Conservation (phyloP, 2,329 filamentous ascomycete species). For the Hypocreales sp. region DNA sequence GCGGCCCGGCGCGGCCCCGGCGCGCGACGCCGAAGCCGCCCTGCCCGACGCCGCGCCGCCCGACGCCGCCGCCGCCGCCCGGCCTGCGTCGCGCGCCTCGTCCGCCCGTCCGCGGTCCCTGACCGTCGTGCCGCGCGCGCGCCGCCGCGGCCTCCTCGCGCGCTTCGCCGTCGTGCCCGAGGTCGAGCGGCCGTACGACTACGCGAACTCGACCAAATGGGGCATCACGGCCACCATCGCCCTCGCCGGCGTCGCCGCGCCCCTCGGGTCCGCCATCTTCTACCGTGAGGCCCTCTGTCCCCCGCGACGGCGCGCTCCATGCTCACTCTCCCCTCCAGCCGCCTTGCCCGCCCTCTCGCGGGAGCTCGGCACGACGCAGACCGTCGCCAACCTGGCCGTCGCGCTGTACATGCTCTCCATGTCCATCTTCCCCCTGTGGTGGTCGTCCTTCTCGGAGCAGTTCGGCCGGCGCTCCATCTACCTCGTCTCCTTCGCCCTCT, state of each 20-base stretch:
- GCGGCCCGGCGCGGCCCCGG: too few species aligned
- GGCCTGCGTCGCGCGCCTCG: conserved; percentile 18
- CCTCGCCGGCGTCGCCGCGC: conserved; percentile 59
- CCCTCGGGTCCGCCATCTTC: conserved; percentile 73
- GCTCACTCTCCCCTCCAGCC: conserved; percentile 27
- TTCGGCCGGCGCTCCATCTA: conserved; percentile 67
- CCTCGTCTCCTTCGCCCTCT: conserved; percentile 56
- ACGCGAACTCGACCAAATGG: conserved; percentile 67
- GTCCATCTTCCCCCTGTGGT: conserved; percentile 78
- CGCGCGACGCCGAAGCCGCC: not conserved
- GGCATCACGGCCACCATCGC: conserved; percentile 65
- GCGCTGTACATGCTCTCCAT: conserved; percentile 72
- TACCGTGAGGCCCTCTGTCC: conserved; percentile 42
- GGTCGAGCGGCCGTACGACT: conserved; percentile 60
- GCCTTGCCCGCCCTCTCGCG: conserved; percentile 47
- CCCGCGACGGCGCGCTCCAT: not conserved
- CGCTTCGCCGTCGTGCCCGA: conserved; percentile 61
- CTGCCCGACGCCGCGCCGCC: not conserved
- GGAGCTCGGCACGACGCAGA: conserved; percentile 46
- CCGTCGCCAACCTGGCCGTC: conserved; percentile 59
- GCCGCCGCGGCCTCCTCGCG: conserved; percentile 57
- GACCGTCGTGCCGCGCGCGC: conserved; percentile 25
- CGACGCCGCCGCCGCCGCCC: conserved; percentile 1
- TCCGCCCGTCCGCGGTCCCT: conserved; percentile 21
- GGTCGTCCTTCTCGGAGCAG: conserved; percentile 66